Base-by-base conservation (phyloP, 2,329 filamentous ascomycete species). In the Cylindrodendrum hubeiense region DNA sequence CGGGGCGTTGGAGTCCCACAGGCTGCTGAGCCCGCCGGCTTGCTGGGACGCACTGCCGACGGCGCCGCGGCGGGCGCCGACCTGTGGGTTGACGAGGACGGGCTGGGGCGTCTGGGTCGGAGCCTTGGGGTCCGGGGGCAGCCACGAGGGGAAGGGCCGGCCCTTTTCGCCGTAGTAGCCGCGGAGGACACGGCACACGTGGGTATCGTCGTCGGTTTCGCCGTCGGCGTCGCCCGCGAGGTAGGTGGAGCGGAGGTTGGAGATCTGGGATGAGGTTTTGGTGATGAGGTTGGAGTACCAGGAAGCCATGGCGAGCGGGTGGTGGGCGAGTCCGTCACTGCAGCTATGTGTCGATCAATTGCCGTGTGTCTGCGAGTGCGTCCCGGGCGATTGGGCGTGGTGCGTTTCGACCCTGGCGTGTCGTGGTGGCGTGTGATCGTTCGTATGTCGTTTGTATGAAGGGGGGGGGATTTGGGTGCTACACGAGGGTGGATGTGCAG, bases 131-230 rank as follows among this genome's bases (percentile, higher is more conserved):
- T 97, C 93, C 6, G 93, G 91, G 8, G 95, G 94, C 8, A 98
- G 90, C 95, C 96, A 98, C 72, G 85, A 82, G 1, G 96, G 96
- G 68, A 95, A 92, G 2, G 90, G 86, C 22, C 91, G 90, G 71
- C 91, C 93, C 77, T 97, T 96, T 79, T 98, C 95, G 55, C 85
- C 89, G 85, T 99, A 98, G 86, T 98, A 97, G 73, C 90, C 91
- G 74, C 96, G 92, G 26, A 99, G 89, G 37, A 97, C 94, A 74
- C 96, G 93, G 81, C 93, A 97, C 75, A 98, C 92, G 83, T 98
- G 94, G 3, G 94, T 97, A 82, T 97, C 94, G 82, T 98, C 95
- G 81, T 97, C 88, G 67, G 89, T 91, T 76, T 92, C 90, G 80
- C 91, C 90, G 79, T 91, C 90, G 72, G 85, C 83, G 70, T 92